Evolutionary conservation across 192 early-diverging fungal species (phyloP).

Genomic region (Coemansia interrupta): DNA sequence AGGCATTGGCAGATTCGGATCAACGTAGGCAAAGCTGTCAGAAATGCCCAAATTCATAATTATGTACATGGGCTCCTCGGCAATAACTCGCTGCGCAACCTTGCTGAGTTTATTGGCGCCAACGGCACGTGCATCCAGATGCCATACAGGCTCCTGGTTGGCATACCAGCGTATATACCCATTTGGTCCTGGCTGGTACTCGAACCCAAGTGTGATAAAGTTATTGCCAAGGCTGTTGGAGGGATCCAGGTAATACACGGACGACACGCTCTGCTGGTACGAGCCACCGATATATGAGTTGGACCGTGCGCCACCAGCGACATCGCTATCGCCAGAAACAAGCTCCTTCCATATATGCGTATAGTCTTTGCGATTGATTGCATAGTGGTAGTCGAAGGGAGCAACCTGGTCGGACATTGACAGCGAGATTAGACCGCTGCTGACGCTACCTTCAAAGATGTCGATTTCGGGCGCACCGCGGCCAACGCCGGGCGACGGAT

Average conservation of each 20-base stretch:
- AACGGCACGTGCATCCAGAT: constrained; percentile 37
- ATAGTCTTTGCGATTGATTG: constrained; percentile 39
- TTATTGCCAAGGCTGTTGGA: constrained; percentile 29
- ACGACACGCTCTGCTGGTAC: constrained; percentile 54
- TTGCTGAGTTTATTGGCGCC: constrained; percentile 47
- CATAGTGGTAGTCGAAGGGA: constrained; percentile 55
- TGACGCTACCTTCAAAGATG: constrained; percentile 53
- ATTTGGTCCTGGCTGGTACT: constrained; percentile 51
- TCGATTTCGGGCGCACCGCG: constrained; percentile 60
- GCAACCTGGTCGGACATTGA: constrained; percentile 56
- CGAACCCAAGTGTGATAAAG: constrained; percentile 50
- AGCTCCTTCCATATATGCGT: constrained; percentile 51
- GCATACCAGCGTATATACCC: constrained; percentile 50
- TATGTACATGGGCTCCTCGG: constrained; percentile 62
- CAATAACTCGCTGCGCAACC: constrained; percentile 43
- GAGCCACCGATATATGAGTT: constrained; percentile 53
- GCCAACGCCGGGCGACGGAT: constrained; percentile 53
- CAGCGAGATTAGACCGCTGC: constrained; percentile 23
- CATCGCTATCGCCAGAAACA: constrained; percentile 10
- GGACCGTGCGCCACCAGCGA: constrained; percentile 30
- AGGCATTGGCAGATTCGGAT: constrained; percentile 39
- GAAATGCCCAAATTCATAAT: constrained; percentile 57
- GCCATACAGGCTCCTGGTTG: constrained; percentile 44
- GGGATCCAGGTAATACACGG: constrained; percentile 39
- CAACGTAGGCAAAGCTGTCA: constrained; percentile 43